Conservation (phyloP, 2,329 filamentous ascomycete genomes). For the Aspergillus oerlinghausenensis region DNA sequence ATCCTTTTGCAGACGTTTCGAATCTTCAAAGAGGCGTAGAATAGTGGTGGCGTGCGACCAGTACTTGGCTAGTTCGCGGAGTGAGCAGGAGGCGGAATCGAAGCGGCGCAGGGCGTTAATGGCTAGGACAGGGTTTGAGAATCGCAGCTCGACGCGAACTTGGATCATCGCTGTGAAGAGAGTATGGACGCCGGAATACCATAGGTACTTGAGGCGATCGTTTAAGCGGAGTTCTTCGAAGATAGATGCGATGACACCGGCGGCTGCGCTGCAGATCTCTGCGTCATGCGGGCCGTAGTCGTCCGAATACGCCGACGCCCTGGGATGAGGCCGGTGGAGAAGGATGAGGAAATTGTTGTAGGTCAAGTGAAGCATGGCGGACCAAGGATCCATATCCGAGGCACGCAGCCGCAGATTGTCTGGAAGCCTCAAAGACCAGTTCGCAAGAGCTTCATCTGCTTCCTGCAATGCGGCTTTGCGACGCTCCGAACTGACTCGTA, state of each 20-base stretch:
- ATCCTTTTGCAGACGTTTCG: conserved; percentile 39
- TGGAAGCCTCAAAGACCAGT: conserved; percentile 40
- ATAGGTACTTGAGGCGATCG: conserved; percentile 40
- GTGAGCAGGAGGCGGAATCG: conserved; percentile 39
- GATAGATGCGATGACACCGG: conserved; percentile 42
- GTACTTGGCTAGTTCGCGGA: conserved; percentile 39
- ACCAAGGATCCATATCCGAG: conserved; percentile 41
- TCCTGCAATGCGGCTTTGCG: conserved; percentile 39
- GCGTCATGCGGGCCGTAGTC: conserved; percentile 44
- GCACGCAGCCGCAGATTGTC: conserved; percentile 38
- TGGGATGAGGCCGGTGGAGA: conserved; percentile 42
- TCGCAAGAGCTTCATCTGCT: conserved; percentile 39
- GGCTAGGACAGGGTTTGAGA: conserved; percentile 43
- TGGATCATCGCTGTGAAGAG: conserved; percentile 46
- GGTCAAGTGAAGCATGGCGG: conserved; percentile 41
- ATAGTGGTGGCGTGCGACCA: conserved; percentile 43
- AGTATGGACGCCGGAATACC: conserved; percentile 42
- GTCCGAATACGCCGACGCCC: conserved; percentile 40
- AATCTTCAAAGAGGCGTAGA: conserved; percentile 41
- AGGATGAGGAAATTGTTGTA: conserved; percentile 46
- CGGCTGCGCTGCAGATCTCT: conserved; percentile 43
- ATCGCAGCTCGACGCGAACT: conserved; percentile 43
- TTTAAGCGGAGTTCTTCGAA: conserved; percentile 42
- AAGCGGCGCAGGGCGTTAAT: conserved; percentile 44
- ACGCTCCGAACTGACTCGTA: conserved; percentile 36